Evolutionary conservation across 192 early-diverging fungal species (phyloP), one percentile per base, ranked within the genome.

Genomic region (Umbelopsis ramanniana): DNA sequence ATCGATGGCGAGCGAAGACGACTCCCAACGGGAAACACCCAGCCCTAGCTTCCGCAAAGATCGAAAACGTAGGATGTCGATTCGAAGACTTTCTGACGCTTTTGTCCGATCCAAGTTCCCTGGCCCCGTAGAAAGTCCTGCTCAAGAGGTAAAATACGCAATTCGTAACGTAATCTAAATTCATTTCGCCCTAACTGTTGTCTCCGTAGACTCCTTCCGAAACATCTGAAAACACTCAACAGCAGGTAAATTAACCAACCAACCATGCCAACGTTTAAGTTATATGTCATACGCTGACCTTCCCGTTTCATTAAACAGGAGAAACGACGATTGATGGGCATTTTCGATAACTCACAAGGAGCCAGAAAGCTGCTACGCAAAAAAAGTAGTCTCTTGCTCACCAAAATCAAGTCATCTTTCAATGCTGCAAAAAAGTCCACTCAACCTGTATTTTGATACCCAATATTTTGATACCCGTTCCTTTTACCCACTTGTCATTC

Each of bases 11-110:
- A 43, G 40, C 11, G 40, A 43, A 0, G 40, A 43, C 6, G 40
- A 43, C 6, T 11, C 40, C 0, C 40, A 43, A 43, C 1, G 8
- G 40, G 40, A 43, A 12, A 7, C 40, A 43, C 40, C 40, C 6
- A 43, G 40, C 11, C 53, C 22, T 2, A 17, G 29, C 0, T 63
- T 63, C 4, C 23, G 26, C 10, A 19, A 37, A 37, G 29, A 63
- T 3, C 26, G 57, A 63, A 35, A 37, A 37, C 26, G 57, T 11
- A 63, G 35, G 19, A 63, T 63, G 57, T 63, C 57, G 26, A 63
- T 63, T 17, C 26, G 26, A 63, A 29, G 57, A n/a, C 57, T 63
- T 19, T 63, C 57, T 37, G 57, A 63, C 5, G 57, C 57, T 35
- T 63, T 63, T 35, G 35, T 35, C 0, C 17, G 26, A 5, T 17